These are phyloP conservation scores for Oryza meridionalis DNA, from an alignment of 176 grass and related monocot species.

Conservation along the genomic window DNA sequence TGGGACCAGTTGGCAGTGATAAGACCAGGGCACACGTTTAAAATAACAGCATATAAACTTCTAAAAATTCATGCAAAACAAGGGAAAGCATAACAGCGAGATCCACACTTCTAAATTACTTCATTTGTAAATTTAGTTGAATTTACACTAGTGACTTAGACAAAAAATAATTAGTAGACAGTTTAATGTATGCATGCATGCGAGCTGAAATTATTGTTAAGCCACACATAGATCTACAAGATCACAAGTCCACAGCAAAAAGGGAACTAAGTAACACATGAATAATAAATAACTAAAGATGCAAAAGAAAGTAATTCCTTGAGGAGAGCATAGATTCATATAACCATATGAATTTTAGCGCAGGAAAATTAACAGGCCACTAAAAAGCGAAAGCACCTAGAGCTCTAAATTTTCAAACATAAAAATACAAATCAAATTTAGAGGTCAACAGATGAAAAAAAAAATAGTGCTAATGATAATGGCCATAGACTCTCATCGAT, in stretches of 20 bases:
- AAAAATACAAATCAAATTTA: neutral
- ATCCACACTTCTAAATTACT: conserved; percentile 25
- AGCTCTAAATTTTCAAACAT: neutral
- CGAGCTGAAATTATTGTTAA: neutral
- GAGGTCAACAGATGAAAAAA: neutral
- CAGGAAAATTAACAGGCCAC: neutral
- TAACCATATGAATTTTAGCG: neutral
- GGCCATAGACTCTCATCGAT: neutral
- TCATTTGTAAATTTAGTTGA: neutral
- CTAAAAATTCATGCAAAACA: neutral
- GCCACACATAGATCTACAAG: neutral
- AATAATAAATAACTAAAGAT: neutral
- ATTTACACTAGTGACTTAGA: neutral
- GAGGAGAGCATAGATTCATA: neutral
- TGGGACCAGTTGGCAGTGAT: conserved; percentile 73
- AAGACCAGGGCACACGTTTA: conserved; percentile 44
- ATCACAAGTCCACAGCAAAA: neutral
- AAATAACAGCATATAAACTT: neutral
- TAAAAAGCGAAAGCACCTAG: neutral
- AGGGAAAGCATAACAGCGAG: neutral
- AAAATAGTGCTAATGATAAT: neutral
- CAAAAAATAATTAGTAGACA: neutral
- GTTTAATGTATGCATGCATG: neutral
- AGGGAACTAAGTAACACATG: neutral
- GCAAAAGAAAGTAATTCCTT: neutral